Conservation (phyloP, 1,284 basidiomycete species). For the Rhodotorula sp. region DNA sequence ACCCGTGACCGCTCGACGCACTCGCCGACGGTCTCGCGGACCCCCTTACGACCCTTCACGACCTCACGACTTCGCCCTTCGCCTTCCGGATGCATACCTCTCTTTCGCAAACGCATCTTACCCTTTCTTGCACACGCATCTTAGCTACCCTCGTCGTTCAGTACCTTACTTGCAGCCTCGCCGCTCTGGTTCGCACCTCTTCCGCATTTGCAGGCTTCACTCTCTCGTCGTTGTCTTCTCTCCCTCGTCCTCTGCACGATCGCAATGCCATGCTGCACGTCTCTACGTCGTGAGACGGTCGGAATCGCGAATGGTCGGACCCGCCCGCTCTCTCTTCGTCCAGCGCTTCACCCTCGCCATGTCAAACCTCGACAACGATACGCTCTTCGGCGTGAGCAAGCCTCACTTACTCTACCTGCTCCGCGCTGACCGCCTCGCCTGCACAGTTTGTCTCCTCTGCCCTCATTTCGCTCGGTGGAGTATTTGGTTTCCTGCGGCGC, state of each 20-base stretch:
- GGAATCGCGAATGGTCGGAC: not conserved
- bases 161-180: too few relatives aligned
- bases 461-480: slow-evolving; percentile 29
- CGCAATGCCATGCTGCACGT: too few relatives aligned
- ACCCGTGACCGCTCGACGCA: not conserved
- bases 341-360: not conserved
- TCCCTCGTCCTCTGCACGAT: not conserved
- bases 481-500: slow-evolving; percentile 28
- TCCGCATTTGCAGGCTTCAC: not conserved
- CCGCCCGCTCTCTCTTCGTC: not conserved
- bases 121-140: not conserved
- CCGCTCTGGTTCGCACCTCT: not conserved
- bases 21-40: not conserved
- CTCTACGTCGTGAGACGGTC: not conserved
- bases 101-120: not conserved
- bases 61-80: not conserved
- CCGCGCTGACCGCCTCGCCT: not conserved
- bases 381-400: slow-evolving; percentile 3
- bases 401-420: not conserved
- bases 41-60: not conserved
- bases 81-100: not conserved
- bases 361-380: slow-evolving; percentile 1
- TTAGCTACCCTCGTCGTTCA: not conserved
- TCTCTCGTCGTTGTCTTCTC: not conserved
- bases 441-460: slow-evolving; percentile 16